These are phyloP conservation scores for Pythium coloratum DNA, from an alignment of 352 stramenopile genomes.

Conservation along the genomic window DNA sequence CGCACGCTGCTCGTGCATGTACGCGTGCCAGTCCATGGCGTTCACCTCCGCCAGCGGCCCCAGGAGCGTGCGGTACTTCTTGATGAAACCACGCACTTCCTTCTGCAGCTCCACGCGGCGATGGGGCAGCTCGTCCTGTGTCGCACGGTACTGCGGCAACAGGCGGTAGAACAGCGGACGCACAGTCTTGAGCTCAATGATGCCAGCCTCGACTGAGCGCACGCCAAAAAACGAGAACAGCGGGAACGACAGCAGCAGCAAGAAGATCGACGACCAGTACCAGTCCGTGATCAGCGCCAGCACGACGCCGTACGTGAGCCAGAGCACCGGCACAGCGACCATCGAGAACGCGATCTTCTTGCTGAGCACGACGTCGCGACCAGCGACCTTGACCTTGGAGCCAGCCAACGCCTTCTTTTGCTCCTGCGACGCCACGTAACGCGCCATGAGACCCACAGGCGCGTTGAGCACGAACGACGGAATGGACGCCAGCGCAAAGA, in stretches of 20 bases:
- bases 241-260: slow-evolving; percentile 80
- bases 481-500: slow-evolving; percentile 89
- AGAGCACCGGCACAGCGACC: slow-evolving; percentile 86
- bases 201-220: slow-evolving; percentile 82
- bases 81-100: slow-evolving; percentile 75
- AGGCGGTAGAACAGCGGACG: slow-evolving; percentile 81
- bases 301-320: slow-evolving; percentile 84
- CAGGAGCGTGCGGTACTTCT: slow-evolving; percentile 61
- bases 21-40: slow-evolving; percentile 82
- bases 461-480: slow-evolving; percentile 91
- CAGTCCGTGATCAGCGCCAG: slow-evolving; percentile 81
- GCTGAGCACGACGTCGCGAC: slow-evolving; percentile 88
- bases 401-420: slow-evolving; percentile 83
- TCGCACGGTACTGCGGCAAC: slow-evolving; percentile 74
- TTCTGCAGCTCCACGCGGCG: slow-evolving; percentile 69
- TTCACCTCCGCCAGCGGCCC: slow-evolving; percentile 68
- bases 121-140: slow-evolving; percentile 72
- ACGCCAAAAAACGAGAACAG: slow-evolving; percentile 89
- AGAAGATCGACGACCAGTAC: slow-evolving; percentile 83
- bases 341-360: slow-evolving; percentile 95
- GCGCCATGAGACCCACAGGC: slow-evolving; percentile 86
- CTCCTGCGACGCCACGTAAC: slow-evolving; percentile 68
- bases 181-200: slow-evolving; percentile 88
- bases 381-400: slow-evolving; percentile 92
- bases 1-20: slow-evolving; percentile 72